Evolutionary conservation across 176 grass and related monocot genomes (phyloP), one percentile per base, ranked within the genome.

Genomic region (Eragrostis curvula): DNA sequence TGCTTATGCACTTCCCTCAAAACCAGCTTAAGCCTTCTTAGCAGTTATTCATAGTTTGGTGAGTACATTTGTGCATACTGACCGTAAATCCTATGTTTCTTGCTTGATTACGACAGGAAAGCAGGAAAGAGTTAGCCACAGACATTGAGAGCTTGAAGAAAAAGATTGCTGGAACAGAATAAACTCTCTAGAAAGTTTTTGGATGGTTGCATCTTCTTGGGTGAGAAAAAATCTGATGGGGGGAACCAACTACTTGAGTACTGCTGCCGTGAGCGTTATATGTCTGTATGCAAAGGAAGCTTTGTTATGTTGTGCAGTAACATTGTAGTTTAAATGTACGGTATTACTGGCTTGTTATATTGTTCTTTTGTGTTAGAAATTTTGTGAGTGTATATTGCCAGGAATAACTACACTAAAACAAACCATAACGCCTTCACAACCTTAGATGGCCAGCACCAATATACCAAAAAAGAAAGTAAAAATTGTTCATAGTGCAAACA

Each of bases 81-180:
- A 61, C 52, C 74, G 57, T 8, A 40, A 12, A 12, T 15, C 2
- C 3, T 67, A 41, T 24, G 25, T 60, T 43, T 73, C 23, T 16
- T 39, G n/a, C 21, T 20, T 57, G 6, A 62, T 73, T 71, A 51
- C n/a, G n/a, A n/a, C 87, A 94, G 92, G 87, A 97, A 73, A 94
- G 88, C 44, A 92, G 95, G 80, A 97, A 97, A 79, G 95, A 97
- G 48, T 70, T 97, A 71, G 92, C 50, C n/a, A 79, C 45, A 17
- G 92, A 94, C 58, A 91, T 97, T 13, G 95, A 97, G 75, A 56
- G 17, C 68, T 86, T 97, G 61, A 97, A 97, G 95, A 97, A 94
- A 63, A 94, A 89, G 77, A 93, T 97, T 69, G 75, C 95, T 23
- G 95, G 95, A 63, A 85, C 88, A 51, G 95, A 97, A 84, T 97